Base-by-base conservation (phyloP, 2,329 filamentous ascomycete species). In the Paramyrothecium roridum region DNA sequence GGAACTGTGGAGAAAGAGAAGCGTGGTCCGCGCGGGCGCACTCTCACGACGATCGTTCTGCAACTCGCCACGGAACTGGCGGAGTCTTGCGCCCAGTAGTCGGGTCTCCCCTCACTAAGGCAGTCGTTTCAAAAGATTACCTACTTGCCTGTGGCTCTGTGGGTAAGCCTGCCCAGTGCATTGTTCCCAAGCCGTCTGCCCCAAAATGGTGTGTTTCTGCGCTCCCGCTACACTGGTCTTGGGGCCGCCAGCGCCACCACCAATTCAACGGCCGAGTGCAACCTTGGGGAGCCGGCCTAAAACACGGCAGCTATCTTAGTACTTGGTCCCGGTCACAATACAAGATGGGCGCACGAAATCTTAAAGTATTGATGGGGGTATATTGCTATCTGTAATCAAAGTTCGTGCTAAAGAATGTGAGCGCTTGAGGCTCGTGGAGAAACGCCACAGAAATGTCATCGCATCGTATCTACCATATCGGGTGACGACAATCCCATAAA, bases 11-110 rank as follows among this genome's bases (percentile, higher is more conserved):
- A 48, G 46, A 45, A n/a, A 20, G 48, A 26, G 48, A 23, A 50
- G 48, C 20, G 48, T 26, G 48, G 8, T 33, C 22, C 21, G 3
- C 22, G 26, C 22, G n/a, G 48, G 21, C 26, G 48, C 26, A 50
- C 30, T 26, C 26, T 17, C 11, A 50, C 26, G 48, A 50, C 48
- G 48, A 50, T 50, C 48, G 16, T 20, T 50, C 48, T 50, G 48
- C 48, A 50, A 17, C 21, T 30, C 10, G 21, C 48, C 21, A 48
- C 46, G 20, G 21, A 19, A 23, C 48, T 33, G 48, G 48, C 48
- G 48, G 48, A 50, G 22, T 50, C 48, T 33, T 50, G 48, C 48
- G 48, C 48, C 48, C 48, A 33, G 21, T 23, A 34, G 26, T 50
- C 26, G 23, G 48, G 48, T 34, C 19, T 23, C 46, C 19, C 40